Evolutionary conservation across 2,329 filamentous ascomycete genomes (phyloP).

Genomic region (Paraconiothyrium brasiliense): DNA sequence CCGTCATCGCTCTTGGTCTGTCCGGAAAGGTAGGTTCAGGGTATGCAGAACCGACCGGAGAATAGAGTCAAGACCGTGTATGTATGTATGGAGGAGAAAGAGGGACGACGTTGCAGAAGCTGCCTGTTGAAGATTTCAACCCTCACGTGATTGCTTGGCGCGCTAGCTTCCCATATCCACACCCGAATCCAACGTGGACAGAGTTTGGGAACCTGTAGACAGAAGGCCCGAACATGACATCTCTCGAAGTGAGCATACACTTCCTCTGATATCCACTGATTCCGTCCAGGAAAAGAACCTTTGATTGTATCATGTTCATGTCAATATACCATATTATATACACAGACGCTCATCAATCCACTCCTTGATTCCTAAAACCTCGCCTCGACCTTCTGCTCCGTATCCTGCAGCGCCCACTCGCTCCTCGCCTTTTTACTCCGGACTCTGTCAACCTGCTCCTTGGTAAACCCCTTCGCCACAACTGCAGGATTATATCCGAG

Average conservation of each 20-base stretch:
- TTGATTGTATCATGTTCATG: no score
- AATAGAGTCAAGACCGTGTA: conserved; percentile 21
- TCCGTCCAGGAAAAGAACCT: no score
- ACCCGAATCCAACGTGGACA: not conserved
- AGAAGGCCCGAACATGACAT: not conserved
- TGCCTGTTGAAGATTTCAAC: conserved; percentile 2
- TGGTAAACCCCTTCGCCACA: conserved; percentile 87
- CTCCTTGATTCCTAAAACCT: conserved; percentile 62
- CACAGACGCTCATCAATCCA: not conserved
- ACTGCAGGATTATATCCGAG: conserved; percentile 93
- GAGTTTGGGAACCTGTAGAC: not conserved
- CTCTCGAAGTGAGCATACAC: no score
- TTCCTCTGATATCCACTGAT: no score
- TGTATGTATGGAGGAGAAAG: conserved; percentile 28
- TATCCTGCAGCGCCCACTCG: conserved; percentile 82
- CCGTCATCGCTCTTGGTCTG: conserved; percentile 49
- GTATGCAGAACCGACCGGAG: conserved; percentile 34
- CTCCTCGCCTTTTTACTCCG: conserved; percentile 73
- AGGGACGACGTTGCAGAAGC: not conserved
- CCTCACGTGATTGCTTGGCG: conserved; percentile 13
- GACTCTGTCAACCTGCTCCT: conserved; percentile 72
- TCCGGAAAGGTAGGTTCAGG: conserved; percentile 42
- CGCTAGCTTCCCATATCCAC: conserved; percentile 4
- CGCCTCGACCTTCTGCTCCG: conserved; percentile 75
- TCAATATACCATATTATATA: not conserved